Evolutionary conservation across 139 green algal species (phyloP).

Genomic region (Chlorella sp.): DNA sequence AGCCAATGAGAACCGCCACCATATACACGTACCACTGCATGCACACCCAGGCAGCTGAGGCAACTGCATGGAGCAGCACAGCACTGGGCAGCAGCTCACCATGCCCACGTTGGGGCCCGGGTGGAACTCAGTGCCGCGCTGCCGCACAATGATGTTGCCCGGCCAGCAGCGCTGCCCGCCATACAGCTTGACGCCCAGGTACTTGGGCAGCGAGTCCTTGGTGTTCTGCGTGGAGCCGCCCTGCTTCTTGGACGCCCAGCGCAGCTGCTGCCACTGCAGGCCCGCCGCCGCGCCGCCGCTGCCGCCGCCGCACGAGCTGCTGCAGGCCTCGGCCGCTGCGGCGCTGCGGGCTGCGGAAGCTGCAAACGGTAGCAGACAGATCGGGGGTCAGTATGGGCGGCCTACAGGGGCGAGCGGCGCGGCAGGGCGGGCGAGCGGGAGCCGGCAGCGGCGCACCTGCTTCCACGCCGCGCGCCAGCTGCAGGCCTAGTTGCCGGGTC

Average conservation of each 20-base stretch:
- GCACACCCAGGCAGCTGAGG: not conserved
- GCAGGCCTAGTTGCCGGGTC: not conserved
- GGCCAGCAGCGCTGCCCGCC: slow-evolving; percentile 78
- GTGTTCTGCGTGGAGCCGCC: slow-evolving; percentile 87
- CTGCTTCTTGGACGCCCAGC: slow-evolving; percentile 79
- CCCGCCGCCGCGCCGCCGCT: not conserved
- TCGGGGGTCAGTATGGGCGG: no score
- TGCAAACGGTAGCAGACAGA: not conserved
- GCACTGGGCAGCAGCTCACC: slow-evolving; percentile 42
- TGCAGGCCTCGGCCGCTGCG: not conserved
- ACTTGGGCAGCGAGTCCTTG: slow-evolving; percentile 83
- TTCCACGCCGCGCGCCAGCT: no score
- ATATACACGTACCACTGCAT: no score
- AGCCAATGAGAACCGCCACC: no score
- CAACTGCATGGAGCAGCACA: not conserved
- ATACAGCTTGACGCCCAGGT: slow-evolving; percentile 91
- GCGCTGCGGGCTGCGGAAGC: not conserved
- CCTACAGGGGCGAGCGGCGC: no score
- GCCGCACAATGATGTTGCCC: slow-evolving; percentile 93
- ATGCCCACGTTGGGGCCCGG: slow-evolving; percentile 86
- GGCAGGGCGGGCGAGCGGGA: no score
- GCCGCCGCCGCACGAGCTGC: not conserved
- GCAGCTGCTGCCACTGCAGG: slow-evolving; percentile 30
- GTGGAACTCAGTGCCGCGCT: slow-evolving; percentile 92
- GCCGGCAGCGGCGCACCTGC: no score